Percentiles rank a stretch among this genome's conserved stretches.
These are phyloP conservation scores for Ottelia alismoides DNA, from an alignment of 106 monocot genomes.

Conservation along the genomic window DNA sequence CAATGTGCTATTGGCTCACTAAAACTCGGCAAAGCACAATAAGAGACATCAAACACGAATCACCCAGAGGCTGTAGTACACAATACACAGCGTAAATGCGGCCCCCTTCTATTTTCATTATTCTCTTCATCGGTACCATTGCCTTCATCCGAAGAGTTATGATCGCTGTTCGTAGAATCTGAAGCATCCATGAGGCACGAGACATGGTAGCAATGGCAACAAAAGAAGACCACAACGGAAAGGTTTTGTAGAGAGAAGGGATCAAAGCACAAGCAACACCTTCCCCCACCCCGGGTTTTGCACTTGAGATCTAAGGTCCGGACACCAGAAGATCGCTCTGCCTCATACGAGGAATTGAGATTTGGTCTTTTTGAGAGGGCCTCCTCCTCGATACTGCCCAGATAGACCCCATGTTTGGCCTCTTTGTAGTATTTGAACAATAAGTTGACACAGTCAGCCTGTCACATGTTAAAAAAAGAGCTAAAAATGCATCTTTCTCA, in stretches of 20 bases:
- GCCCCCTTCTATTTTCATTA: constrained; percentile 20
- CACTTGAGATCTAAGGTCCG: constrained; percentile 45
- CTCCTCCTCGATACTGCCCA: constrained; percentile 58
- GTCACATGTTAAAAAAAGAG: too few species aligned
- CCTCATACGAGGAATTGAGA: constrained; percentile 3
- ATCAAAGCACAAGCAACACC: constrained; percentile 94
- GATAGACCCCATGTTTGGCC: constrained; percentile 59
- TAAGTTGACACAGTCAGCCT: constrained; percentile 90
- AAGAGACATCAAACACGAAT: constrained; percentile 4
- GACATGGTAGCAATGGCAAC: constrained; percentile 89
- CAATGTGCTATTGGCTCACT: too few species aligned
- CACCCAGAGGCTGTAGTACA: constrained; percentile 75
- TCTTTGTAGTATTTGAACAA: constrained; percentile 80
- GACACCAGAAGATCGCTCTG: constrained; percentile 4
- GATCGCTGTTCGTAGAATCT: constrained; percentile 26
- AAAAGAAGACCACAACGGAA: constrained; percentile 76
- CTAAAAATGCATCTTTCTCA: too few species aligned
- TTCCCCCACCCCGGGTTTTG: constrained; percentile 58
- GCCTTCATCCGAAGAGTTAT: background rate
- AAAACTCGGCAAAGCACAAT: too few species aligned
- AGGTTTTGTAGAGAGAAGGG: constrained; percentile 61
- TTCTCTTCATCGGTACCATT: constrained; percentile 22
- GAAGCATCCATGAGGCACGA: constrained; percentile 47
- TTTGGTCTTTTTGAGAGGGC: constrained; percentile 18
- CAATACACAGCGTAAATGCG: constrained; percentile 71